Evolutionary conservation across 306 rosid species (phyloP).

Genomic region (Comarum palustre): DNA sequence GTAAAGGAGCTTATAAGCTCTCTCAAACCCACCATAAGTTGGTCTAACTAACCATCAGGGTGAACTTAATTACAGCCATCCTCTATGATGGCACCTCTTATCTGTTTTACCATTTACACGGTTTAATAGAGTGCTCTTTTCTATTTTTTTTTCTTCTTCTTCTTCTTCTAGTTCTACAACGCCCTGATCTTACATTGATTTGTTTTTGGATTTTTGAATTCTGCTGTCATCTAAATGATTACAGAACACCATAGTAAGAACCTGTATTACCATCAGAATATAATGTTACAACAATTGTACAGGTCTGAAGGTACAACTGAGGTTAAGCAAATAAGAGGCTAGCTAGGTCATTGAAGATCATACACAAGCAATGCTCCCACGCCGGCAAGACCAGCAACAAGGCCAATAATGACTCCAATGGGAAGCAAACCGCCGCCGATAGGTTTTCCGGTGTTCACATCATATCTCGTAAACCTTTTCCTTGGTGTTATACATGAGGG

Average conservation of each 20-base stretch:
- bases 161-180: too few species aligned
- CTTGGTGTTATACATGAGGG: constrained; percentile 93
- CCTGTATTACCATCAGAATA: background rate
- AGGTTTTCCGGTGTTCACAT: constrained; percentile 73
- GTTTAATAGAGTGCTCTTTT: too few species aligned
- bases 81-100: background rate
- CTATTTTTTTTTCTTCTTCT: too few species aligned
- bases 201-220: background rate
- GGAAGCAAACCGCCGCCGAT: constrained; percentile 93
- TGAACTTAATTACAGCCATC: background rate
- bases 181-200: background rate
- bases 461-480: constrained; percentile 84
- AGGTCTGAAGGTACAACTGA: background rate
- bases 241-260: background rate
- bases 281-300: background rate
- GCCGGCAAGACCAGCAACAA: constrained; percentile 72
- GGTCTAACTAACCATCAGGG: background rate
- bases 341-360: constrained; percentile 73
- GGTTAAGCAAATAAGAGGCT: background rate
- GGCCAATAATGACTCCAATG: constrained; percentile 80
- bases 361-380: constrained; percentile 91
- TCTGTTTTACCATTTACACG: background rate
- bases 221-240: background rate
- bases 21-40: too few species aligned
- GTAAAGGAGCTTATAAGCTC: too few species aligned